Base-by-base conservation (phyloP, 441 rosid species). In the Jatropha podagrica region DNA sequence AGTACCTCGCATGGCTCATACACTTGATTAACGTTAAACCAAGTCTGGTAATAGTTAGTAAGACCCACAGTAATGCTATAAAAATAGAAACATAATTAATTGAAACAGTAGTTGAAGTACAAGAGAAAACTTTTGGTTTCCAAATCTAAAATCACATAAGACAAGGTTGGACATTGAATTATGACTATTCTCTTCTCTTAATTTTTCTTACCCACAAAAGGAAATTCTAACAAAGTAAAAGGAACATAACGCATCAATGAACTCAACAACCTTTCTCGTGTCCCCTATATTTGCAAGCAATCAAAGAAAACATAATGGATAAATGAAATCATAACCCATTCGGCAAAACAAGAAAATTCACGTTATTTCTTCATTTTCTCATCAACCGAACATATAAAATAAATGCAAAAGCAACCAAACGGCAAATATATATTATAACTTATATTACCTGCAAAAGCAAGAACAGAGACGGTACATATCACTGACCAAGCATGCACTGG, bases 401-500 rank as follows among this genome's bases (percentile, higher is more conserved):
- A 61, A 20, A 42, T 1, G 14, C 9, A 60, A 10, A 49, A 52
- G 32, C 20, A 52, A 68, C 14, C 52, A 55, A n/a, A 63, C 13
- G 37, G 8, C 58, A 27, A 9, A 27, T 15, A 71, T 10, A 62
- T 14, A 3, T 51, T 3, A 73, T 32, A 32, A 32, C 32, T 32
- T 32, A 52, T 44, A 52, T 63, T 81, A 92, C 97, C 95, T 82
- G 91, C 68, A 71, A 95, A 88, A 67, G 98, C 94, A 15, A 93
- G 78, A 72, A 93, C 75, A 75, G 78, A 79, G 69, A 89, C 95
- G 65, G 84, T 82, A 81, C 89, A 78, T 72, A 95, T 83, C 49
- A 93, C 90, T 18, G 92, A 90, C 97, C 98, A 93, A 51, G 91
- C 91, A 62, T 85, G 92, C 72, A 77, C 71, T 0, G 97, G 99